Evolutionary conservation across 1,284 basidiomycete genomes (phyloP).

Genomic region (Apiotrichum montevideense): DNA sequence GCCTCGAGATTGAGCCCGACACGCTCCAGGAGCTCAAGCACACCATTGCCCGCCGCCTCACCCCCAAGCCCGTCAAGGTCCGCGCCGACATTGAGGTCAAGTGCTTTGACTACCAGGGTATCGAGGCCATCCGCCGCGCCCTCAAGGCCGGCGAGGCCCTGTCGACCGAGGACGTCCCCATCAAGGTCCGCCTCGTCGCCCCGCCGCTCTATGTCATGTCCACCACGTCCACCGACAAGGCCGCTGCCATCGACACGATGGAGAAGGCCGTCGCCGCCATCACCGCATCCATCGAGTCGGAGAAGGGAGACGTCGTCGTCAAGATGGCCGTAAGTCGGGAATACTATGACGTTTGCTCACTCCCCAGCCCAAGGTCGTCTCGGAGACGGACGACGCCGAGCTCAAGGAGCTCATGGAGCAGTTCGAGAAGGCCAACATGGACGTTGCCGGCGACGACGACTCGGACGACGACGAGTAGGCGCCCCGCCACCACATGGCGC

Average conservation of each 20-base stretch:
- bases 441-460: constrained; percentile 83
- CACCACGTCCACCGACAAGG: constrained; percentile 95
- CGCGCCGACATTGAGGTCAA: constrained; percentile 97
- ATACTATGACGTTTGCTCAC: neutral
- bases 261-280: constrained; percentile 92
- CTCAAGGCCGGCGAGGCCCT: constrained; percentile 79
- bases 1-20: constrained; percentile 56
- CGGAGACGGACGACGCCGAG: constrained; percentile 94
- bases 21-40: constrained; percentile 65
- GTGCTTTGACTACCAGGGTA: constrained; percentile 95
- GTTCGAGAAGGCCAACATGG: constrained; percentile 82
- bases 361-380: constrained; percentile 85
- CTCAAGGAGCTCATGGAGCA: constrained; percentile 91
- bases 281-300: constrained; percentile 70
- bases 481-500: neutral
- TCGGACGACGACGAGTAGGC: constrained; percentile 38
- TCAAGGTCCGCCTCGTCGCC: constrained; percentile 94
- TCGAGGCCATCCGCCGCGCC: constrained; percentile 93
- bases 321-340: constrained; percentile 81
- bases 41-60: constrained; percentile 90
- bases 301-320: constrained; percentile 78
- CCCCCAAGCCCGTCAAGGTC: constrained; percentile 97
- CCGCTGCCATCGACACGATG: constrained; percentile 83
- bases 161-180: constrained; percentile 84
- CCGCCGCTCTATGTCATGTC: constrained; percentile 94